Conservation (phyloP, 2,329 filamentous ascomycete species). For the Apiospora aurea region DNA sequence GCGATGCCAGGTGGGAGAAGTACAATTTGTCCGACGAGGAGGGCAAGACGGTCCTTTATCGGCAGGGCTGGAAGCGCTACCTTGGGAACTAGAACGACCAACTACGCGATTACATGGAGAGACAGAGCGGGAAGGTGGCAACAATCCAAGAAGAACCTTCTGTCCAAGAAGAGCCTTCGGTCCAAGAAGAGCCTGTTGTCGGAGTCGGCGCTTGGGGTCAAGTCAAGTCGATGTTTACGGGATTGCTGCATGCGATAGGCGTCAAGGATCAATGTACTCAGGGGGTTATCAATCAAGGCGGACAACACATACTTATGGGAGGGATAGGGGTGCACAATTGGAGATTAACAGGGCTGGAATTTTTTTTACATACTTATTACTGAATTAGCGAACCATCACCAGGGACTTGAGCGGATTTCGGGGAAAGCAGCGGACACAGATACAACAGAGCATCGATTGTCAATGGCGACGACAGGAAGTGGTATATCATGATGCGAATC, state of each 20-base stretch:
- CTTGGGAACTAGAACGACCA: slow-evolving; percentile 47
- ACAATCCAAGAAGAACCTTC: neutral
- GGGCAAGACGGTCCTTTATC: slow-evolving; percentile 69
- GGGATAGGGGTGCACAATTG: slow-evolving; percentile 1
- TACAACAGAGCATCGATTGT: neutral
- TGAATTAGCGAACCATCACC: slow-evolving; percentile 13
- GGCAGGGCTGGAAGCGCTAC: slow-evolving; percentile 86
- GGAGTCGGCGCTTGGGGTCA: neutral
- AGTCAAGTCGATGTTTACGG: neutral
- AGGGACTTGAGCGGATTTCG: neutral
- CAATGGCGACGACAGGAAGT: neutral
- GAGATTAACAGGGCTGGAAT: neutral
- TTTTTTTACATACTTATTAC: slow-evolving; percentile 17
- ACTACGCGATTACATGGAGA: too few species aligned
- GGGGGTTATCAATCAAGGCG: slow-evolving; percentile 1
- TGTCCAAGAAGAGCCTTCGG: neutral
- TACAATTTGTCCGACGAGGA: slow-evolving; percentile 77
- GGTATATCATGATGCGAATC: slow-evolving; percentile 11
- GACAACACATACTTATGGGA: neutral
- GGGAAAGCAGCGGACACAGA: neutral
- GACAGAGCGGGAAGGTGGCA: neutral
- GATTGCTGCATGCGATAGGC: slow-evolving; percentile 24
- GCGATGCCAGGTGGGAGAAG: slow-evolving; percentile 86
- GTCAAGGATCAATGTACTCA: slow-evolving; percentile 1
- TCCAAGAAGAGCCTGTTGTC: neutral